These are phyloP conservation scores for Puccinia novopanici DNA, from an alignment of 1,284 basidiomycete species.

Conservation along the genomic window DNA sequence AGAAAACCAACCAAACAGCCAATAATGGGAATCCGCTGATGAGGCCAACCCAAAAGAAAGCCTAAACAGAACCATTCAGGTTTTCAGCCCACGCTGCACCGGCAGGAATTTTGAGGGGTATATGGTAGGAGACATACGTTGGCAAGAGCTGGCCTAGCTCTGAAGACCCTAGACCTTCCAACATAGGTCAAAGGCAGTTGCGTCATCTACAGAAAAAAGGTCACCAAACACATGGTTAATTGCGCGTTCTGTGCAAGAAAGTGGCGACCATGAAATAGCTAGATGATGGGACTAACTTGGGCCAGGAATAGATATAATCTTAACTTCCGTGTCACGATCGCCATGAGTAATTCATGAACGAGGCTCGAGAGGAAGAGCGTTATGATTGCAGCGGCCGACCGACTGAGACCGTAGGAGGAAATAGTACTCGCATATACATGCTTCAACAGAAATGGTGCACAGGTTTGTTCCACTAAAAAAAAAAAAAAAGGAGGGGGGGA, in stretches of 20 bases:
- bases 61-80: background rate
- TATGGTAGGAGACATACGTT: constrained; percentile 55
- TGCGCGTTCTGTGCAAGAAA: background rate
- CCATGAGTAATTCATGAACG: constrained; percentile 94
- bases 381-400: constrained; percentile 77
- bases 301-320: constrained; percentile 54
- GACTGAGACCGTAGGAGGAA: constrained; percentile 72
- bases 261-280: background rate
- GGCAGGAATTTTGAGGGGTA: background rate
- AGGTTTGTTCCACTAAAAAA: constrained; percentile 78
- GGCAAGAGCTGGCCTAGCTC: constrained; percentile 72
- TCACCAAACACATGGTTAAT: background rate
- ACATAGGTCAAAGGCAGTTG: constrained; percentile 89
- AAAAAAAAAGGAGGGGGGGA: background rate
- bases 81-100: too few relatives aligned
- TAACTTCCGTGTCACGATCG: constrained; percentile 61
- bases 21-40: constrained; percentile 35
- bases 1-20: constrained; percentile 18
- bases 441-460: constrained; percentile 80
- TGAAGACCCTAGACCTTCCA: constrained; percentile 73
- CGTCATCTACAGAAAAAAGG: constrained; percentile 67
- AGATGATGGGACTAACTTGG: constrained; percentile 19
- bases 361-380: constrained; percentile 87
- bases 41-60: constrained; percentile 35
- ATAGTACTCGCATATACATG: constrained; percentile 92